Percentiles rank a stretch among this genome's conserved stretches.
These are phyloP conservation scores for Pythium monospermum DNA, from an alignment of 352 stramenopile genomes.

Conservation along the genomic window DNA sequence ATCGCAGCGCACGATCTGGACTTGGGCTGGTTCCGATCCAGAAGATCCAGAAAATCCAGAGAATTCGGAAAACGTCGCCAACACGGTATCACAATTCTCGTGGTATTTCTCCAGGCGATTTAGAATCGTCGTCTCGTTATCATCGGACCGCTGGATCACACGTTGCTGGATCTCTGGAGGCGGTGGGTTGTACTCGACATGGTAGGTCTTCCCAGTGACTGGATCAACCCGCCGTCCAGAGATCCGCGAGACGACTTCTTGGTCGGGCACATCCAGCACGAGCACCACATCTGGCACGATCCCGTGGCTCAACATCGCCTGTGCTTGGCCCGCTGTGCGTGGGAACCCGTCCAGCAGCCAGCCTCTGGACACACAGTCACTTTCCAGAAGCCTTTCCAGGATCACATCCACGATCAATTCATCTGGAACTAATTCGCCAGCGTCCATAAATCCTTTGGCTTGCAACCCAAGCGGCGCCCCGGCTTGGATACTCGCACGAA, in stretches of 20 bases:
- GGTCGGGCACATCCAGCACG: slow-evolving; percentile 93
- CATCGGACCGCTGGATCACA: slow-evolving; percentile 85
- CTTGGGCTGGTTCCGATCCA: no score
- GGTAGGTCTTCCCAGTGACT: slow-evolving; percentile 91
- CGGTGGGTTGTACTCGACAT: slow-evolving; percentile 94
- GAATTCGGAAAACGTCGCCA: slow-evolving; percentile 32
- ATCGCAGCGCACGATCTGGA: slow-evolving; percentile 58
- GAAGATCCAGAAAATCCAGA: slow-evolving; percentile 18
- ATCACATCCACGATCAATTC: slow-evolving; percentile 89
- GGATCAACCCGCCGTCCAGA: slow-evolving; percentile 94
- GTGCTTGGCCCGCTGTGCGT: slow-evolving; percentile 85
- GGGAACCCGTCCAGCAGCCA: slow-evolving; percentile 96
- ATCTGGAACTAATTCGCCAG: slow-evolving; percentile 89
- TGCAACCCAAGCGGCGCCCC: slow-evolving; percentile 48
- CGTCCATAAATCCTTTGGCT: slow-evolving; percentile 84
- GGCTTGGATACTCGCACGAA: slow-evolving; percentile 83
- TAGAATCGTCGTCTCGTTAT: slow-evolving; percentile 91
- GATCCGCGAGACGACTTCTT: slow-evolving; percentile 93
- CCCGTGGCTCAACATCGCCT: slow-evolving; percentile 71
- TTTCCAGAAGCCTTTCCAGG: slow-evolving; percentile 63
- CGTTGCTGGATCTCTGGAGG: slow-evolving; percentile 49
- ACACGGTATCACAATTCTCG: slow-evolving; percentile 46
- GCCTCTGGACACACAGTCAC: slow-evolving; percentile 83
- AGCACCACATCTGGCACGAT: slow-evolving; percentile 87
- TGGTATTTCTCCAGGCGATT: slow-evolving; percentile 85